A percentile compares a stretch with the other conserved stretches of the same genome.
Evolutionary conservation across 768 basidiomycete genomes (phyloP).

Genomic region (Mycena venus): DNA sequence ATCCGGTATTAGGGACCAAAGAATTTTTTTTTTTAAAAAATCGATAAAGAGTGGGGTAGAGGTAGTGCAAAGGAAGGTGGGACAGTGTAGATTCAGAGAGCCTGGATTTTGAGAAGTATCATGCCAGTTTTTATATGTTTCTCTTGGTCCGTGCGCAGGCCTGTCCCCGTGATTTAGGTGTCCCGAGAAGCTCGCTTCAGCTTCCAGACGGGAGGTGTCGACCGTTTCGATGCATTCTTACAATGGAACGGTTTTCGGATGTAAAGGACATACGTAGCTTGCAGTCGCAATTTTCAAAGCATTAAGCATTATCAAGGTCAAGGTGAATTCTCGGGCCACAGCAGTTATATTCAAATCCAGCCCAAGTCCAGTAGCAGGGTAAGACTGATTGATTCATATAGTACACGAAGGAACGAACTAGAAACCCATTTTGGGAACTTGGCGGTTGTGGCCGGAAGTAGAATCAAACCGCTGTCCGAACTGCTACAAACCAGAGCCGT

Average conservation of each 20-base stretch:
- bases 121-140: no score
- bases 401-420: neutral
- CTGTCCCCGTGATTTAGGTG: no score
- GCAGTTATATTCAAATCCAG: neutral
- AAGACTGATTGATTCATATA: neutral
- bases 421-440: neutral
- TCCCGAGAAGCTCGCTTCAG: no score
- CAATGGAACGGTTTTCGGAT: no score
- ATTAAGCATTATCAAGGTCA: neutral
- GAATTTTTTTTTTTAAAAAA: no score
- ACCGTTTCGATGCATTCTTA: neutral
- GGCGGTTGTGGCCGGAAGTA: neutral
- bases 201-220: neutral
- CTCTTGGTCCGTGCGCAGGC: no score
- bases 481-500: neutral
- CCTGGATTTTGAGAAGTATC: no score
- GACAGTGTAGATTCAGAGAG: no score
- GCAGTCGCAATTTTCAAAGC: neutral
- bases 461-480: neutral
- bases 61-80: no score
- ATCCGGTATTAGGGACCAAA: no score
- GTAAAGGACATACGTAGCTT: no score
- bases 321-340: neutral
- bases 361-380: neutral
- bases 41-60: no score